Evolutionary conservation across 2,329 filamentous ascomycete species (phyloP), one percentile per base, ranked within the genome.

Genomic region (Emericellopsis cladophorae): DNA sequence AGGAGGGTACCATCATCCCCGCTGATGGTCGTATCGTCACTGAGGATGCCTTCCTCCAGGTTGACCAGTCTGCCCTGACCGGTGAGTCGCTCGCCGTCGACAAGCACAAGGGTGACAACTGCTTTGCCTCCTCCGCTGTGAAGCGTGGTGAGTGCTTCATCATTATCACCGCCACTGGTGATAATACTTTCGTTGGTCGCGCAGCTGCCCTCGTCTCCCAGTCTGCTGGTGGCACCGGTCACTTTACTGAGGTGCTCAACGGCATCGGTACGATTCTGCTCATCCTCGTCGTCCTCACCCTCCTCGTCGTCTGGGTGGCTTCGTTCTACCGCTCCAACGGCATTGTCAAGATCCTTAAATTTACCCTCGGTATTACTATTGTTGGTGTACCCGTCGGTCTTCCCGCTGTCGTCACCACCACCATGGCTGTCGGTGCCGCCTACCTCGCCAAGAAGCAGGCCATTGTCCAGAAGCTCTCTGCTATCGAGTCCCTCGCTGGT

Each of bases 341-440:
- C 44, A 93, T 92, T 47, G 79, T 89, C 47, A 64, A 65, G 6
- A 93, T 94, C 45, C 78, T 94, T 37, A 73, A 84, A 49, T 92
- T 87, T 67, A 92, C 87, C 42, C 73, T 94, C 36, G 86, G 84
- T 49, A 89, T 94, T 53, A 92, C 85, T 53, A 90, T 94, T 49
- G 84, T 93, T 46, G 87, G 87, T 74, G 87, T 94, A 22, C 87
- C 87, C 41, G 87, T 94, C 64, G 87, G 87, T 80, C 84, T 94
- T 49, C 87, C 87, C 45, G 87, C 85, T 52, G 87, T 94, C 67
- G 86, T 93, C 45, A 94, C 88, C 54, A 94, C 87, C 52, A 94
- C 87, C 58, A 92, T 94, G 86, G 87, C 87, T 59, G 87, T 94
- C 60, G 87, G 87, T 68, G 87, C 87, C 49, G 84, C 86, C 48